Percentiles rank a stretch among this genome's conserved stretches.
These are phyloP conservation scores for Holtermannia corniformis DNA, from an alignment of 768 basidiomycete genomes.

Conservation along the genomic window DNA sequence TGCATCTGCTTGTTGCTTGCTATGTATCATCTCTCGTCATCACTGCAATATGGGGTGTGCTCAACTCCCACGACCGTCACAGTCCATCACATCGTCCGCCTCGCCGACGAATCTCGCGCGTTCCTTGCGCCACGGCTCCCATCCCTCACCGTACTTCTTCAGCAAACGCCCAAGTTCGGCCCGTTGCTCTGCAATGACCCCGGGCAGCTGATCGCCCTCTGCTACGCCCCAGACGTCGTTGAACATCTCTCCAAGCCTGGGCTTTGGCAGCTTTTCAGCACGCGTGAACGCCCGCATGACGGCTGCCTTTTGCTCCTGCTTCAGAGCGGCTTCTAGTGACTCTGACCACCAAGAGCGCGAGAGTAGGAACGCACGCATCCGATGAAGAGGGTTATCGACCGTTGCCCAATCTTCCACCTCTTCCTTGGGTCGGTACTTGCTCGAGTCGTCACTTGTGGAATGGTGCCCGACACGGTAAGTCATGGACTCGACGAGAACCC, in stretches of 20 bases:
- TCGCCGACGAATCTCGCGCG: constrained; percentile 42
- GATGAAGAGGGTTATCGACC: constrained; percentile 72
- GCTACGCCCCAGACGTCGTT: constrained; percentile 65
- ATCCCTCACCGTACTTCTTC: constrained; percentile 73
- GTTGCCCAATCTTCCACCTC: constrained; percentile 89
- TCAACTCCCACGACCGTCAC: constrained; percentile 28
- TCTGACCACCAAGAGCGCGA: constrained; percentile 74
- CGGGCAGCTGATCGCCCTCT: constrained; percentile 49
- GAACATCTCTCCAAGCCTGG: constrained; percentile 70
- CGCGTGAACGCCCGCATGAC: constrained; percentile 69
- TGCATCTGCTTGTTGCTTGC: background rate
- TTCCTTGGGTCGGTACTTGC: constrained; percentile 76
- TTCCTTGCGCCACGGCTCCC: constrained; percentile 79
- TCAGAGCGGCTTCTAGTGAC: constrained; percentile 62
- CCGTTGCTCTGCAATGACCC: constrained; percentile 55
- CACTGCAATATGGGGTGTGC: no score
- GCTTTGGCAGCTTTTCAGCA: constrained; percentile 60
- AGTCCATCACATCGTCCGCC: constrained; percentile 36
- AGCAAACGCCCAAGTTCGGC: constrained; percentile 64
- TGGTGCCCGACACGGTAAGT: constrained; percentile 85
- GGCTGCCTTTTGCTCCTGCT: constrained; percentile 57
- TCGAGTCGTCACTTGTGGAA: constrained; percentile 73
- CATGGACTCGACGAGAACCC: constrained; percentile 53
- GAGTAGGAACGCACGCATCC: constrained; percentile 79
- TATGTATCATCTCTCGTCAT: no score